A percentile compares a stretch with the other conserved stretches of the same genome.
phyloP scores from a whole-genome alignment of 768 basidiomycete genomes.

The Phaffia tasmanica region DNA sequence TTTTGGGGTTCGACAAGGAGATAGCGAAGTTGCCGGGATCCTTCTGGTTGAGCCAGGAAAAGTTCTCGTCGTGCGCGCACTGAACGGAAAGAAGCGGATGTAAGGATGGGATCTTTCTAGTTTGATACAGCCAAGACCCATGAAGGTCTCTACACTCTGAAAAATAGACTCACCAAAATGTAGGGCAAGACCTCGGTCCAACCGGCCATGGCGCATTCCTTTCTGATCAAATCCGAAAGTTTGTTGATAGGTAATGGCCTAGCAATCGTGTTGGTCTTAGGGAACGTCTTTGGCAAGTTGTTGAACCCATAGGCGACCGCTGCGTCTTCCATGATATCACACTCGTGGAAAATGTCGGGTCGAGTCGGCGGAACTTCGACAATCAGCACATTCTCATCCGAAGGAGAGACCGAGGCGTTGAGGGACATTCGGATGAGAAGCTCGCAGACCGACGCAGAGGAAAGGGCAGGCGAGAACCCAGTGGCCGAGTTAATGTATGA shows the following conservation, averaged over 20 bases:
- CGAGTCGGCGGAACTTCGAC: slow-evolving; percentile 86
- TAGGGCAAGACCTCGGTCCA: slow-evolving; percentile 93
- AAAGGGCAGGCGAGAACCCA: slow-evolving; percentile 53
- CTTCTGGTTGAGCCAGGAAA: slow-evolving; percentile 73
- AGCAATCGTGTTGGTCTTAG: slow-evolving; percentile 84
- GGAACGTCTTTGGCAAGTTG: slow-evolving; percentile 84
- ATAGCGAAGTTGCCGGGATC: slow-evolving; percentile 75
- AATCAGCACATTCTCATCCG: slow-evolving; percentile 54
- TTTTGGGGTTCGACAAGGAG: slow-evolving; percentile 92
- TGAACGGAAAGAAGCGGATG: slow-evolving; percentile 35
- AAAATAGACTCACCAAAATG: slow-evolving; percentile 58
- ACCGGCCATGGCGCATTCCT: slow-evolving; percentile 86
- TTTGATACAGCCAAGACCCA: background rate
- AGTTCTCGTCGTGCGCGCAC: slow-evolving; percentile 95
- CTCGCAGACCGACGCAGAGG: slow-evolving; percentile 52
- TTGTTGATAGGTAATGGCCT: slow-evolving; percentile 83
- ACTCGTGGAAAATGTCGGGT: slow-evolving; percentile 95
- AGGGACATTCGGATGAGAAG: slow-evolving; percentile 80
- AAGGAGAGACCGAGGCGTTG: slow-evolving; percentile 46
- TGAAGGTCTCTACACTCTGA: too few species aligned
- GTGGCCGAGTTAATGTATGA: slow-evolving; percentile 96
- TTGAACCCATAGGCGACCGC: slow-evolving; percentile 98
- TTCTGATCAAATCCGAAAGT: slow-evolving; percentile 72
- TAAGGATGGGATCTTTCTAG: background rate
- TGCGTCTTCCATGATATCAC: slow-evolving; percentile 95